These are phyloP conservation scores for Ogataea zsoltii DNA, from an alignment of 805 yeast species.

Conservation along the genomic window DNA sequence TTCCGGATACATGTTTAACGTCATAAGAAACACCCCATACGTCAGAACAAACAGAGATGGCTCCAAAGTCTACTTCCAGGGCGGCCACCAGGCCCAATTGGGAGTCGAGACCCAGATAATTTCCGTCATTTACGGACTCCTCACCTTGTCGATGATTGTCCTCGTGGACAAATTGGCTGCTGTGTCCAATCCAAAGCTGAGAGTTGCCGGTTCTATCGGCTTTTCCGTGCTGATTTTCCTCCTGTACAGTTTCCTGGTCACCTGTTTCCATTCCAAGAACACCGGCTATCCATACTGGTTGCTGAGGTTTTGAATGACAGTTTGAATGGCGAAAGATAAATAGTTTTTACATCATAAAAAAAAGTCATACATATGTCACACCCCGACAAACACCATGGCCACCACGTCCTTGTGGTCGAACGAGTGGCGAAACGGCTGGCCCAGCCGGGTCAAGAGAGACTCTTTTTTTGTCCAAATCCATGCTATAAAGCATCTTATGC, in stretches of 20 bases:
- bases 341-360: no score
- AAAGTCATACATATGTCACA: no score
- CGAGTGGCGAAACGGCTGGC: slow-evolving; percentile 16
- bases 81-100: slow-evolving; percentile 73
- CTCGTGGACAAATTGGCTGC: slow-evolving; percentile 60
- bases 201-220: slow-evolving; percentile 47
- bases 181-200: slow-evolving; percentile 45
- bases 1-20: slow-evolving; percentile 92
- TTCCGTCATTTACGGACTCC: slow-evolving; percentile 67
- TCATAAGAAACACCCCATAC: slow-evolving; percentile 73
- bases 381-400: slow-evolving; percentile 14
- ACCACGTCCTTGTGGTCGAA: slow-evolving; percentile 19
- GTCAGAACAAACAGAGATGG: slow-evolving; percentile 47
- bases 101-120: slow-evolving; percentile 90
- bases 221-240: slow-evolving; percentile 50
- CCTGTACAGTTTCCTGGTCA: slow-evolving; percentile 62
- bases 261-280: slow-evolving; percentile 69
- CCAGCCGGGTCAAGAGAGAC: slow-evolving; percentile 13
- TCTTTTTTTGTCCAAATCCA: no score
- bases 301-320: slow-evolving; percentile 19
- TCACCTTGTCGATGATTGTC: slow-evolving; percentile 60
- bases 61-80: slow-evolving; percentile 38
- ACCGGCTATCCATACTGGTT: slow-evolving; percentile 76
- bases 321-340: slow-evolving; percentile 17
- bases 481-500: no score